phyloP scores from a whole-genome alignment of 257 asterid species.

The Eustoma russellianum region DNA sequence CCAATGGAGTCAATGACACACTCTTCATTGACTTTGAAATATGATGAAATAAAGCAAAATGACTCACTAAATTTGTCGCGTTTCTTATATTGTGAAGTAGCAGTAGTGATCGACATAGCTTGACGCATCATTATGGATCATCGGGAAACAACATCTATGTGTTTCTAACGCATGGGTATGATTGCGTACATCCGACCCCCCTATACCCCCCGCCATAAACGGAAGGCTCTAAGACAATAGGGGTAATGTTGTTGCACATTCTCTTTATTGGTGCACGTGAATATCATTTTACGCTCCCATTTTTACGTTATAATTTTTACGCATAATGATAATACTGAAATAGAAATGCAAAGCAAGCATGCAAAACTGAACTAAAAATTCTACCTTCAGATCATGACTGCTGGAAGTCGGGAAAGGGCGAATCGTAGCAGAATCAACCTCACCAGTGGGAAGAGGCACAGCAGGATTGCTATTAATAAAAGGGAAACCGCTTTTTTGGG shows the following conservation, averaged over 20 bases:
- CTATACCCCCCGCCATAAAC: too few relatives aligned
- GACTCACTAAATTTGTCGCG: too few relatives aligned
- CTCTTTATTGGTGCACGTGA: background rate
- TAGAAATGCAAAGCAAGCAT: background rate
- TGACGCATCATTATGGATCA: too few relatives aligned
- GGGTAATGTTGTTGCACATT: background rate
- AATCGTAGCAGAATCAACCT: slow-evolving; percentile 85
- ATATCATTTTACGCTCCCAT: background rate
- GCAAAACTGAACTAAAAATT: background rate
- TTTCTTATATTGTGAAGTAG: too few relatives aligned
- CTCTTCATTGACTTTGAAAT: too few relatives aligned
- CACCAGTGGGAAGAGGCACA: slow-evolving; percentile 94
- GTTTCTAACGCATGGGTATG: too few relatives aligned
- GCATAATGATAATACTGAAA: background rate
- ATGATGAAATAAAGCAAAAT: too few relatives aligned
- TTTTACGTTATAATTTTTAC: too few relatives aligned
- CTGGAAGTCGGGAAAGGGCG: slow-evolving; percentile 56
- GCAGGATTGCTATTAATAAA: slow-evolving; percentile 90
- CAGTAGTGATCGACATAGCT: too few relatives aligned
- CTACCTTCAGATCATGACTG: slow-evolving; percentile 34
- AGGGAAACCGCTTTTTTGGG: slow-evolving; percentile 51
- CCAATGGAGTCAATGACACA: too few relatives aligned
- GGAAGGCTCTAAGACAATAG: background rate
- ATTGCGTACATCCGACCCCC: too few relatives aligned
- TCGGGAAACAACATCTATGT: too few relatives aligned